Conservation (phyloP, 257 asterid species). For the Solanum piurae region DNA sequence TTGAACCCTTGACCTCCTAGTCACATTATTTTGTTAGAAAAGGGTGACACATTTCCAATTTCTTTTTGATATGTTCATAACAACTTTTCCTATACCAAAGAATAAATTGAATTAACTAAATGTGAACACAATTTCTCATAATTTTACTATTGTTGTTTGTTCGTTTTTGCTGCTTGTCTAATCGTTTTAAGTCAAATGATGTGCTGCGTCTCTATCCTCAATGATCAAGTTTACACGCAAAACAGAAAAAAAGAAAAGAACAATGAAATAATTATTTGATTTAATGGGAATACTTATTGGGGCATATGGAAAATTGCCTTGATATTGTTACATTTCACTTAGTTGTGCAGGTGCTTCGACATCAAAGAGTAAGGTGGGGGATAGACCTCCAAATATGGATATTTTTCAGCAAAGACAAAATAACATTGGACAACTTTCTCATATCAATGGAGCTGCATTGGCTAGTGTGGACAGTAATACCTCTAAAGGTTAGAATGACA, state of each 20-base stretch:
- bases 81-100: not conserved
- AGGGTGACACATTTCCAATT: not conserved
- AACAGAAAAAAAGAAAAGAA: not conserved
- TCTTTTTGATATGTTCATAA: not conserved
- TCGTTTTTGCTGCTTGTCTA: not conserved
- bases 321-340: conserved; percentile 8
- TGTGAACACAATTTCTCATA: not conserved
- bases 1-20: not conserved
- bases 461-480: conserved; percentile 1
- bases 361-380: not conserved
- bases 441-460: conserved; percentile 8
- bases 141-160: not conserved
- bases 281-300: not conserved
- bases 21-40: not conserved
- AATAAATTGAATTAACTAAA: not conserved
- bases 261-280: not conserved
- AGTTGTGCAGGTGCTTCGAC: not conserved
- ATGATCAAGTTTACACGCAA: not conserved
- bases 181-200: not conserved
- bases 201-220: not conserved
- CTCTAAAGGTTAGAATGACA: conserved; percentile 31
- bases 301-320: not conserved
- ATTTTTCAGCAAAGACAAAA: conserved; percentile 13
- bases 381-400: conserved; percentile 11
- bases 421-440: conserved; percentile 12